Base-by-base conservation (phyloP, 2,329 filamentous ascomycete species). In the Fusarium siculi region DNA sequence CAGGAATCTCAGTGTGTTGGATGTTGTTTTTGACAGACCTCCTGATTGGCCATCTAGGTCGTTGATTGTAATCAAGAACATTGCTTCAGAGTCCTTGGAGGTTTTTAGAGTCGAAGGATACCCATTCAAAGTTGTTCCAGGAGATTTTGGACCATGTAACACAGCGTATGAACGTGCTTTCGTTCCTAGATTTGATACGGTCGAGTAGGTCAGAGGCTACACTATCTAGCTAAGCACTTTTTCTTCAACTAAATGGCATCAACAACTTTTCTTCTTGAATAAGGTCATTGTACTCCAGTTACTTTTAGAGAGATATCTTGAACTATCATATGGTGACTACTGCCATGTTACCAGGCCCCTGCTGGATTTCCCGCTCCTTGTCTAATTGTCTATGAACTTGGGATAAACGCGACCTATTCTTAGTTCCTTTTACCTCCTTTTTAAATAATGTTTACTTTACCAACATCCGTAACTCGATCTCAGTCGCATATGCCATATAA, bases 21-120 rank as follows among this genome's bases (percentile, higher is more conserved):
- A 70, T 44, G 40, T 69, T 25, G 43, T 61, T 28, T 44, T 55
- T n/a, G 40, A 53, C 50, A 25, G 30, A 11, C 30, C 49, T n/a
- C 32, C 65, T 36, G 25, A 42, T 5, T n/a, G 34, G n/a, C 68
- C 60, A 14, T 66, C 32, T 9, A 57, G 42, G 44, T 28, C 54
- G 9, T 36, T 69, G n/a, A n/a, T 66, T 25, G 40, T 55, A 7
- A 30, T 65, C 9, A 66, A 66, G 50, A 53, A 66, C 18, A 53
- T 65, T 37, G 60, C 49, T 11, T 37, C 55, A 7, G n/a, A 30
- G 15, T 53, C 66, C 18, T 21, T 70, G 7, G 46, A 66, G 55
- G 46, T 54, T 10, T 57, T 70, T 15, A 56, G 68, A 46, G 28
- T 70, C 9, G 30, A 70, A 19, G 32, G 55, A 10, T 66, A 57